Evolutionary conservation across 305 asterid genomes (phyloP), one percentile per base, ranked within the genome.

Genomic region (Solanum hybrid): DNA sequence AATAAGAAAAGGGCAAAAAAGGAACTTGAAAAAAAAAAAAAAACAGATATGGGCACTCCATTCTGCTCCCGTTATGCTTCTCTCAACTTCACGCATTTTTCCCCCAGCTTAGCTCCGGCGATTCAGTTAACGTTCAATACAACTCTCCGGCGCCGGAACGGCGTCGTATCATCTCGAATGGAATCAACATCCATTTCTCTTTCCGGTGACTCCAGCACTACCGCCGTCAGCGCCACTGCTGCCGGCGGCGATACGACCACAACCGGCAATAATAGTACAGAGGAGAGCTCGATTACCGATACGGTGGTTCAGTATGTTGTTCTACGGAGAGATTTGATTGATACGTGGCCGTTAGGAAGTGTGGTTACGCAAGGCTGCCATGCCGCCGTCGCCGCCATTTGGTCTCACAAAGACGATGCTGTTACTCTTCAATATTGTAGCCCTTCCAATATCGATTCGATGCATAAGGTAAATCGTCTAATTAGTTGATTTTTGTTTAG

Each of bases 291-390:
- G 71, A 89, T 86, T 89, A 80, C 88, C 85, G 96, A 96, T 91
- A 92, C 94, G 82, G 92, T 97, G 87, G 91, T 97, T 35, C 99
- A 97, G 92, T 97, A 96, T 91, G 94, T 97, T 40, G 98, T 97
- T 89, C 93, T 97, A 89, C 94, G 99, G 90, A 90, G 99, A 90
- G 99, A 97, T 93, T 87, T 97, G 38, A 95, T 97, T 82, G 97
- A 95, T 88, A 77, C 95, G 77, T 97, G 98, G 99, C 98, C 99
- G 31, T 91, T 97, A 36, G 99, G 99, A 64, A 97, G 99, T 90
- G 92, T 95, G 82, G 94, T 96, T 10, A 95, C 98, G 17, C 99
- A 96, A 93, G 98, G 99, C 37, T 97, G 98, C 94, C 98, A 97
- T 92, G 99, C 99, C 92, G 92, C 99, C 88, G 98, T 97, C 81